Evolutionary conservation across 805 yeast genomes (phyloP).

Genomic region (Jamesozyma rosinii): DNA sequence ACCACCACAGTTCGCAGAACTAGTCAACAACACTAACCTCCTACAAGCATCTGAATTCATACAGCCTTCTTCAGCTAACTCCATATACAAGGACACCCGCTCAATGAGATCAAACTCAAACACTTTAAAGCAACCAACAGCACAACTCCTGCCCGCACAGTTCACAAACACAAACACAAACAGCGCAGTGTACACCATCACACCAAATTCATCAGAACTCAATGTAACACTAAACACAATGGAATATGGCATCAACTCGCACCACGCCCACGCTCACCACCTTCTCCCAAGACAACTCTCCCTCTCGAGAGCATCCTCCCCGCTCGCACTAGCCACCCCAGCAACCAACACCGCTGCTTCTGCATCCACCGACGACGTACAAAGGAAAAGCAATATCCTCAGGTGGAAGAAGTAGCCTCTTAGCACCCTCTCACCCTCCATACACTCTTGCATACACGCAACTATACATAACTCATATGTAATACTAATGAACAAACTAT

Average conservation of each 20-base stretch:
- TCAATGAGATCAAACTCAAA: background rate
- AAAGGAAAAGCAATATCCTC: no score
- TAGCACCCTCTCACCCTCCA: no score
- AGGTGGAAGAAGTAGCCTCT: no score
- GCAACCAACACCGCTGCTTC: background rate
- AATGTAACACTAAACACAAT: background rate
- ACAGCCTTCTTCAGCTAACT: background rate
- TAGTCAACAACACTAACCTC: background rate
- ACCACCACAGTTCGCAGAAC: slow-evolving; percentile 2
- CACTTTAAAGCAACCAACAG: background rate
- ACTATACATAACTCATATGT: no score
- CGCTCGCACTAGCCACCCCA: slow-evolving; percentile 1
- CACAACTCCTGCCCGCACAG: background rate
- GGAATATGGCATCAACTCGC: background rate
- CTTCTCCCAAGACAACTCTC: background rate
- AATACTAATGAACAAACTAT: no score
- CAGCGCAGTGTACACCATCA: background rate
- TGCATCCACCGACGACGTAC: no score
- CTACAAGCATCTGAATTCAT: background rate
- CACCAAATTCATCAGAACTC: background rate
- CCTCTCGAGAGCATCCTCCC: slow-evolving; percentile 6
- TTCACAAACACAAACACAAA: background rate
- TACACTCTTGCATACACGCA: no score
- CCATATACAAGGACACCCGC: background rate
- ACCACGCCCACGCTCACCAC: background rate